Evolutionary conservation across 352 stramenopile genomes (phyloP).

Genomic region (Phytophthora parvispora): DNA sequence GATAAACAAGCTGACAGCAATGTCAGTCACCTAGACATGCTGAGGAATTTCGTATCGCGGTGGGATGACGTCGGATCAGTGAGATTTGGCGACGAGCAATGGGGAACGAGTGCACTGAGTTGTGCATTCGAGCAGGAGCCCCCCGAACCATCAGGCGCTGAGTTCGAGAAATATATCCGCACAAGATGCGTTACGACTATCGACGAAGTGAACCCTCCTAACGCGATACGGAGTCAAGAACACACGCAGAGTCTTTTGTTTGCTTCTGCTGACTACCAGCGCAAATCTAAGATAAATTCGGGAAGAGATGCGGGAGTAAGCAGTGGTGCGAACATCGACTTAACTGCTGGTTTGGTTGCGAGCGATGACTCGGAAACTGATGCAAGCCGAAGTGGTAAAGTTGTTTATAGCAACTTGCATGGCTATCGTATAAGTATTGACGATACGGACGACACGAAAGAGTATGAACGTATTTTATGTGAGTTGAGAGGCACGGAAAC

Average conservation of each 20-base stretch:
- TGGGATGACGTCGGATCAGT: conserved; percentile 38
- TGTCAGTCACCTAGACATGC: conserved; percentile 26
- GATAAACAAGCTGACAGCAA: neutral
- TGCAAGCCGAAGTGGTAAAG: conserved; percentile 14
- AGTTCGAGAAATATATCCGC: conserved; percentile 33
- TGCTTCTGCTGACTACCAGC: conserved; percentile 33
- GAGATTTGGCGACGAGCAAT: conserved; percentile 36
- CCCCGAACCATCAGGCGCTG: conserved; percentile 7
- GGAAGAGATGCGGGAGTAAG: neutral
- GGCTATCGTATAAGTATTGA: conserved; percentile 80
- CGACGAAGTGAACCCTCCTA: conserved; percentile 43
- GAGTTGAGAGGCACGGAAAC: conserved; percentile 69
- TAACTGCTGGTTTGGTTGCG: neutral
- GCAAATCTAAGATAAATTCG: conserved; percentile 11
- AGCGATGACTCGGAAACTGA: conserved; percentile 20
- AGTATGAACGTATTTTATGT: conserved; percentile 82
- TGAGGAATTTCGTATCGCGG: conserved; percentile 39
- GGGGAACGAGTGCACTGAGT: neutral
- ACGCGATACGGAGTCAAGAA: conserved; percentile 32
- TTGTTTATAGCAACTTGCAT: conserved; percentile 88
- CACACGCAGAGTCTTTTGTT: conserved; percentile 56
- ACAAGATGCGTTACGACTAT: conserved; percentile 15
- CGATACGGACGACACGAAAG: conserved; percentile 61
- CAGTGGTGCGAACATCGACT: neutral
- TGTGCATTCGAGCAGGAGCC: conserved; percentile 6